Evolutionary conservation across 129 eudicot species (phyloP).

Genomic region (Deinandra increscens): DNA sequence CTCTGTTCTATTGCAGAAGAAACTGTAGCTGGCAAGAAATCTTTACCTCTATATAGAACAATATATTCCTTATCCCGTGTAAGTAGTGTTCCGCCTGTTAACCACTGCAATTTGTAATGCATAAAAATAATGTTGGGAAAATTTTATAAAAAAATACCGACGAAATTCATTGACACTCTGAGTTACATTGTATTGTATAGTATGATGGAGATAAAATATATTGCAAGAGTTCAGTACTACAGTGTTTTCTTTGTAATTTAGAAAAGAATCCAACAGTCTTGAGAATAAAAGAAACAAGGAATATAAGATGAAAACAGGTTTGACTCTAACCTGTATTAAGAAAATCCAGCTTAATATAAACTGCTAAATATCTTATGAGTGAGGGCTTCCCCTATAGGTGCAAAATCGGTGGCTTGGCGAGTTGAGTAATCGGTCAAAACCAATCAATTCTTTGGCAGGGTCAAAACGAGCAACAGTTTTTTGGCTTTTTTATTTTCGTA

Average conservation of each 20-base stretch:
- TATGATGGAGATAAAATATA: constrained; percentile 11
- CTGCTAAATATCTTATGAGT: constrained; percentile 14
- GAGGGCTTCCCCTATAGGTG: neutral
- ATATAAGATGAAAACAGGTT: neutral
- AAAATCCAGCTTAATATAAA: neutral
- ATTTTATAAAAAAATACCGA: neutral
- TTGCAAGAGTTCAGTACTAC: constrained; percentile 13
- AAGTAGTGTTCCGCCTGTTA: constrained; percentile 84
- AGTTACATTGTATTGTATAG: neutral
- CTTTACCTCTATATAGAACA: constrained; percentile 89
- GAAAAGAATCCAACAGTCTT: neutral
- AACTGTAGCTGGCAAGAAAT: constrained; percentile 84
- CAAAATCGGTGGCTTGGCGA: neutral
- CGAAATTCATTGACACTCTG: neutral
- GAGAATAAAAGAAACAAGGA: neutral
- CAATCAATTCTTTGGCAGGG: neutral
- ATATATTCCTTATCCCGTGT: constrained; percentile 77
- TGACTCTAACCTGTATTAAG: neutral
- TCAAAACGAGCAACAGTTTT: neutral
- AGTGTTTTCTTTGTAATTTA: neutral
- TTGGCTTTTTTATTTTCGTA: neutral
- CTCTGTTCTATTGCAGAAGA: constrained; percentile 79
- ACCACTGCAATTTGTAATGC: constrained; percentile 43
- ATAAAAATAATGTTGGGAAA: neutral
- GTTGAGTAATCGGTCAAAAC: constrained; percentile 14